These are phyloP conservation scores for Penicillium arizonense DNA, from an alignment of 495 filamentous ascomycete genomes.

Conservation along the genomic window DNA sequence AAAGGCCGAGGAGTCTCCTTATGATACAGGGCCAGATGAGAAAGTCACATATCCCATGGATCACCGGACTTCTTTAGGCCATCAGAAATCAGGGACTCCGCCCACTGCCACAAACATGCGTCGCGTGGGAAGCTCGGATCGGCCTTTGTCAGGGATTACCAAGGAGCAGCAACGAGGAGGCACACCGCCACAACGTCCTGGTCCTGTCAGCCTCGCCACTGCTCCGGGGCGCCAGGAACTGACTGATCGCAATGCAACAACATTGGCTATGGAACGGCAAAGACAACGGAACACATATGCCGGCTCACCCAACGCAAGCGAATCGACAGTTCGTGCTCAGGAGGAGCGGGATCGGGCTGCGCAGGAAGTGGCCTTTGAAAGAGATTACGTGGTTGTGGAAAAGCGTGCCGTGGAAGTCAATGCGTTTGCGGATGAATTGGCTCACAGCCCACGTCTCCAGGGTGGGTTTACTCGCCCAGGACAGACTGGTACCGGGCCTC, in stretches of 20 bases:
- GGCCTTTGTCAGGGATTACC: conserved; percentile 24
- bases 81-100: conserved; percentile 36
- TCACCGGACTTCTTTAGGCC: conserved; percentile 24
- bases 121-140: conserved; percentile 38
- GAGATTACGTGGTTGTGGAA: conserved; percentile 94
- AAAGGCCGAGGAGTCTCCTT: conserved; percentile 22
- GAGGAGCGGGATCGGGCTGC: conserved; percentile 74
- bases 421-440: conserved; percentile 92
- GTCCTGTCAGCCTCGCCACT: conserved; percentile 50
- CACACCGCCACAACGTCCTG: conserved; percentile 37
- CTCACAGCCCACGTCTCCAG: conserved; percentile 65
- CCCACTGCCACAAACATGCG: conserved; percentile 36
- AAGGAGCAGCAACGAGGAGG: conserved; percentile 26
- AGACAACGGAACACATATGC: conserved; percentile 48
- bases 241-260: conserved; percentile 30
- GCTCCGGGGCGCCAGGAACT: conserved; percentile 61
- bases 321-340: conserved; percentile 37
- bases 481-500: conserved; percentile 49
- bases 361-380: conserved; percentile 84
- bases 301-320: conserved; percentile 43
- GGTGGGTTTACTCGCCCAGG: conserved; percentile 35
- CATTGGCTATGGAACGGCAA: conserved; percentile 48
- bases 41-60: conserved; percentile 22
- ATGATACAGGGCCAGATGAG: conserved; percentile 25
- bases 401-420: conserved; percentile 95